Base-by-base conservation (phyloP, 768 basidiomycete genomes). In the Russula griseocarnosa region DNA sequence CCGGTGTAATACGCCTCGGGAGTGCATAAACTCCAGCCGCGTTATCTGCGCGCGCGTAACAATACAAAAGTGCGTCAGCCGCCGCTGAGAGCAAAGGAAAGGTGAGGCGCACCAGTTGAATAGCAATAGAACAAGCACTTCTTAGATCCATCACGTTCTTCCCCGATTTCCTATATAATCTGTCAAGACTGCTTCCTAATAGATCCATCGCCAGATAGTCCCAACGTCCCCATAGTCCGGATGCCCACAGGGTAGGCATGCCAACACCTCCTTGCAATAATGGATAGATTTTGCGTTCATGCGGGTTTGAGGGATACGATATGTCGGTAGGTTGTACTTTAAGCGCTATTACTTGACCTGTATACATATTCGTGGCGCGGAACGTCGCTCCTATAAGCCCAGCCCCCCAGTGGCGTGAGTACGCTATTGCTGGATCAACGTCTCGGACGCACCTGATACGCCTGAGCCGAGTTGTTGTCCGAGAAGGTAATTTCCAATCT, bases 11-110 rank as follows among this genome's bases (percentile, higher is more conserved):
- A 92, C 78, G 14, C 88, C 89, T 34, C 83, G 81, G 13, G 77
- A 76, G 71, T 92, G 89, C 88, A 92, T 90, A 58, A 82, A 83
- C 66, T 86, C 83, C n/a, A 92, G 77, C 42, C 90, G 77, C 59
- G 80, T 71, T 62, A 91, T 90, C 89, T 91, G 71, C 26, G 58
- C 55, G 42, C 38, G 20, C 26, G n/a, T n/a, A n/a, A 4, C 40
- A 38, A 32, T 30, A 14, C 44, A 26, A 53, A 44, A 10, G 14
- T 38, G 42, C 24, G 47, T 67, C 47, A 59, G 20, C 18, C 36
- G 14, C 24, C 6, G 54, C n/a, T 11, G 54, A 14, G 38, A 14
- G 11, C 24, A 34, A 60, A 40, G 14, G 28, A 16, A 46, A 36
- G 5, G 59, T 40, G 53, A n/a, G 30, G 74, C 83, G 75, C 66